Conservation (phyloP, 768 basidiomycete species). For the Coprinopsis marcescibilis region DNA sequence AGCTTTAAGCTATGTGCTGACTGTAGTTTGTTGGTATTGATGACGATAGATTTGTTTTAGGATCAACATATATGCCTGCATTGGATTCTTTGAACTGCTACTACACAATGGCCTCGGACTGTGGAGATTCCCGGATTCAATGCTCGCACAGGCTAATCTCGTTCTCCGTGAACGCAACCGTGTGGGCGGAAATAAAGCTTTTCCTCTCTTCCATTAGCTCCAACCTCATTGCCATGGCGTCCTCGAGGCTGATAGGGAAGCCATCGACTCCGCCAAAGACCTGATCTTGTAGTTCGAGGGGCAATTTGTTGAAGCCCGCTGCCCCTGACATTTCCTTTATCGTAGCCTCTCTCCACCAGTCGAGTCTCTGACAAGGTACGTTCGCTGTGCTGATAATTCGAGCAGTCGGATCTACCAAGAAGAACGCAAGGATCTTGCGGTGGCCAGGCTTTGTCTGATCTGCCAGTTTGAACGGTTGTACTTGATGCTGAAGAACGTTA, state of each 20-base stretch:
- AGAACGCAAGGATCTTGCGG: constrained; percentile 34
- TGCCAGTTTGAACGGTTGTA: constrained; percentile 27
- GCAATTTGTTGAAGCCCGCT: constrained; percentile 17
- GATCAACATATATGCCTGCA: too few species aligned
- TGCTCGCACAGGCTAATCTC: constrained; percentile 1
- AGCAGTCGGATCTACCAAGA: constrained; percentile 28
- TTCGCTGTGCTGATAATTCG: constrained; percentile 19
- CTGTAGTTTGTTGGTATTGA: too few species aligned
- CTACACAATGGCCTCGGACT: too few species aligned
- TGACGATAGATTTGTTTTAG: too few species aligned
- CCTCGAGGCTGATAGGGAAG: constrained; percentile 19
- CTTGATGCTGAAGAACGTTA: constrained; percentile 31
- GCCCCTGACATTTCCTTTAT: constrained; percentile 6
- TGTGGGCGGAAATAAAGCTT: constrained; percentile 4
- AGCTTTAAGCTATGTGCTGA: too few species aligned
- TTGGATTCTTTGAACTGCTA: too few species aligned
- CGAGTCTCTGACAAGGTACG: constrained; percentile 21
- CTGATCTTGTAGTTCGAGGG: constrained; percentile 16
- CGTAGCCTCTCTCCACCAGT: constrained; percentile 19
- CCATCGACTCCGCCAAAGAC: constrained; percentile 17
- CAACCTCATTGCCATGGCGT: constrained; percentile 21
- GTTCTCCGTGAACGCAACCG: neutral
- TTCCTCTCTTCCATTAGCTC: constrained; percentile 26
- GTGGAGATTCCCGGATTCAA: too few species aligned
- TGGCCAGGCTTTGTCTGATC: constrained; percentile 32